Evolutionary conservation across 1,139 yeast genomes (phyloP).

Genomic region (Taphrina confusa): DNA sequence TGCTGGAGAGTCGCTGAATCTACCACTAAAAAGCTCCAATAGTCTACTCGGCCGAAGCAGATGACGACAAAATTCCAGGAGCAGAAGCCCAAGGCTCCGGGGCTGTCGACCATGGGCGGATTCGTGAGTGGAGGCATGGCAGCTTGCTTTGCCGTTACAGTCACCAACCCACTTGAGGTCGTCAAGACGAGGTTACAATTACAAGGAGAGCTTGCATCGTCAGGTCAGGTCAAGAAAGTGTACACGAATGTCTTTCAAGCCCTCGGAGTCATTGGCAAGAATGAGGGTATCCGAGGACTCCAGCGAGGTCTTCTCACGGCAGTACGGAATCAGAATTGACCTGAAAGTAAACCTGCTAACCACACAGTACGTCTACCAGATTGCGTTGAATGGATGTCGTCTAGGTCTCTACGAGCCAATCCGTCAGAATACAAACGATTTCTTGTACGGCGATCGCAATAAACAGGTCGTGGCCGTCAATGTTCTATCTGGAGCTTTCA

Average conservation of each 20-base stretch:
- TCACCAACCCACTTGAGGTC: conserved; percentile 92
- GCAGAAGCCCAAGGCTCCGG: conserved; percentile 13
- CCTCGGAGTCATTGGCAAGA: conserved; percentile 64
- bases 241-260: conserved; percentile 90
- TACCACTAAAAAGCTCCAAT: not conserved
- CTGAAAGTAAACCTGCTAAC: too few species aligned
- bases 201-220: conserved; percentile 80
- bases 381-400: conserved; percentile 89
- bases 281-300: conserved; percentile 83
- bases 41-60: not conserved
- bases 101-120: conserved; percentile 64
- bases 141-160: conserved; percentile 96
- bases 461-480: conserved; percentile 58
- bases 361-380: conserved; percentile 67
- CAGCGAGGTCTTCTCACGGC: conserved; percentile 87
- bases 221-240: conserved; percentile 55
- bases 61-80: conserved; percentile 34
- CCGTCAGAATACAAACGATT: conserved; percentile 60
- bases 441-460: conserved; percentile 56
- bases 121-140: conserved; percentile 92
- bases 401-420: conserved; percentile 91
- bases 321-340: conserved; percentile 34
- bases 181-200: conserved; percentile 86
- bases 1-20: not conserved
- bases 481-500: conserved; percentile 75